Conservation (phyloP, 2,329 filamentous ascomycete genomes). For the Sporothrix brasiliensis region DNA sequence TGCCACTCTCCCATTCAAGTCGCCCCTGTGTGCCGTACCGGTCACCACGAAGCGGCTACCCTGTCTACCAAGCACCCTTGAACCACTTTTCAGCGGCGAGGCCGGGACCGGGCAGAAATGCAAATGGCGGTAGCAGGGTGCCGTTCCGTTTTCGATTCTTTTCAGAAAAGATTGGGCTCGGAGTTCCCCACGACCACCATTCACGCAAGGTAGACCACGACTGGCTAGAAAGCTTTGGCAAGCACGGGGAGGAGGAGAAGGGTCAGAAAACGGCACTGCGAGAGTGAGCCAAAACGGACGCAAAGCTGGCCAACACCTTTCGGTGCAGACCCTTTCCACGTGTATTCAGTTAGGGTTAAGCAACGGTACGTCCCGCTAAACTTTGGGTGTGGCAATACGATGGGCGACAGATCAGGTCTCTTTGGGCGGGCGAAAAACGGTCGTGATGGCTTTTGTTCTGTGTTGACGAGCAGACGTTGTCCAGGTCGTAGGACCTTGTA, state of each 20-base stretch:
- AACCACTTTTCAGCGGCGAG: constrained; percentile 57
- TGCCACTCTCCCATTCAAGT: constrained; percentile 38
- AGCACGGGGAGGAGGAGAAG: background rate
- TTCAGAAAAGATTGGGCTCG: constrained; percentile 6
- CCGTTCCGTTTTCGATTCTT: background rate
- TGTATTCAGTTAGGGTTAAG: constrained; percentile 90
- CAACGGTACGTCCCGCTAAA: constrained; percentile 78
- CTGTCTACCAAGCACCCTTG: constrained; percentile 38
- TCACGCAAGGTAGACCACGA: background rate
- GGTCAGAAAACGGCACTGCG: background rate
- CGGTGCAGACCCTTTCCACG: background rate
- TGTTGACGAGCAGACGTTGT: constrained; percentile 8
- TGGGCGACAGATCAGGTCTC: constrained; percentile 45
- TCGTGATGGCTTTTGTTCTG: constrained; percentile 12
- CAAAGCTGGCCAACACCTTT: constrained; percentile 7
- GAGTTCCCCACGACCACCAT: background rate
- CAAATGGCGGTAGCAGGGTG: constrained; percentile 26
- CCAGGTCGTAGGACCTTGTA: background rate
- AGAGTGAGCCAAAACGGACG: constrained; percentile 22
- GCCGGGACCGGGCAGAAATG: constrained; percentile 34
- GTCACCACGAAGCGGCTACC: constrained; percentile 43
- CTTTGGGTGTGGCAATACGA: constrained; percentile 74
- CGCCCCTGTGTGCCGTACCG: constrained; percentile 48
- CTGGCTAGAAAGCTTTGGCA: constrained; percentile 16
- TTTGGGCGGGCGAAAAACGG: constrained; percentile 10